Percentiles rank a stretch among this genome's conserved stretches.
Conservation (phyloP, 2,329 filamentous ascomycete species). For the Talaromyces albobiverticillius region DNA sequence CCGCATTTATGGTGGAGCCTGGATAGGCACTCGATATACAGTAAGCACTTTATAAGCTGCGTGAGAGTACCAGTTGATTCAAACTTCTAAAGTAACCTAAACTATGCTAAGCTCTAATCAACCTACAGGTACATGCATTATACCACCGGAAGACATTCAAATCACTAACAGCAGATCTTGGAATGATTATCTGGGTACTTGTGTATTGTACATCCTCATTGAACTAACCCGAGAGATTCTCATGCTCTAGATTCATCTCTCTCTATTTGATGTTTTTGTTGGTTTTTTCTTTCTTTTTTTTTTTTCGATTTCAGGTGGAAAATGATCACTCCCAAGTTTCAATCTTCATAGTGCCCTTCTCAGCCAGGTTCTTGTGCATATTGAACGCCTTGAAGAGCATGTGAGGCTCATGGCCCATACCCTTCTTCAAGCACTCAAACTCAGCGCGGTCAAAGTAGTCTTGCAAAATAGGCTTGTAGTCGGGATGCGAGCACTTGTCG, state of each 20-base stretch:
- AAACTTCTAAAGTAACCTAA: too few relatives aligned
- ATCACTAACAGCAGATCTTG: too few relatives aligned
- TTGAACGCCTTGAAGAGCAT: constrained; percentile 82
- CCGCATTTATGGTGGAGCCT: too few relatives aligned
- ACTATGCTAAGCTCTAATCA: too few relatives aligned
- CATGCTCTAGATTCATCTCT: neutral
- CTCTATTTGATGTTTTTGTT: too few relatives aligned
- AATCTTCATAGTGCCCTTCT: constrained; percentile 88
- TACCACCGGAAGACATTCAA: too few relatives aligned
- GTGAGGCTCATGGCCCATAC: constrained; percentile 87
- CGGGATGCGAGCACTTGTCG: constrained; percentile 79
- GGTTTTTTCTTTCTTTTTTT: neutral
- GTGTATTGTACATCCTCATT: neutral
- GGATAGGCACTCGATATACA: too few relatives aligned
- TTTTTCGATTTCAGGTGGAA: neutral
- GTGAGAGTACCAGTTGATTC: too few relatives aligned
- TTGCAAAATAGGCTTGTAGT: constrained; percentile 76
- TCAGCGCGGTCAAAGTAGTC: constrained; percentile 86
- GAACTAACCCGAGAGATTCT: neutral
- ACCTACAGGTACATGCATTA: too few relatives aligned
- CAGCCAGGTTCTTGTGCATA: constrained; percentile 78
- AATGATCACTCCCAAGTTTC: constrained; percentile 55
- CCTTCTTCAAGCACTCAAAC: constrained; percentile 79
- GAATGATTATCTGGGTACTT: neutral
- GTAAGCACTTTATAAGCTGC: too few relatives aligned